A percentile compares a stretch with the other conserved stretches of the same genome.
phyloP scores from a whole-genome alignment of 2,329 filamentous ascomycete genomes.

The Fusarium begoniae region DNA sequence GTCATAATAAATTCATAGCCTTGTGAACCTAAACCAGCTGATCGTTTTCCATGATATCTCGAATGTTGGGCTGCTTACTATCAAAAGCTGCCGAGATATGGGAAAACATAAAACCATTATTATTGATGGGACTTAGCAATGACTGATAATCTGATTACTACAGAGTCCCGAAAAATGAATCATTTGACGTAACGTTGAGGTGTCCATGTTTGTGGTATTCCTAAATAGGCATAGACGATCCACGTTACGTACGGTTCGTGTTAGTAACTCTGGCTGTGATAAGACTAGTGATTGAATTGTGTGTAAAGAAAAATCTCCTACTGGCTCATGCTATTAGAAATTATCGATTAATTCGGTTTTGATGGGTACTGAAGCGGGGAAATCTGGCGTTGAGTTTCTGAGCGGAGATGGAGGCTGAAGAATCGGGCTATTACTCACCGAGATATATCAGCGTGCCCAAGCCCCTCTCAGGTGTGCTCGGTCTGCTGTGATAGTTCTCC shows the following conservation, averaged over 20 bases:
- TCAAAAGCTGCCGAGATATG: not conserved
- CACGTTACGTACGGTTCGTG: slow-evolving; percentile 14
- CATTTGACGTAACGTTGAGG: not conserved
- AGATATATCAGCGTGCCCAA: not conserved
- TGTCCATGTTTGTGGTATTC: not conserved
- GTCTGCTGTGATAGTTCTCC: rapidly evolving
- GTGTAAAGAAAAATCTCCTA: not conserved
- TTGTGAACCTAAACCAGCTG: no score
- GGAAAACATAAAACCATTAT: rapidly evolving
- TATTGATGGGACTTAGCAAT: not conserved
- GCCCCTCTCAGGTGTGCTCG: not conserved
- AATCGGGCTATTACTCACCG: not conserved
- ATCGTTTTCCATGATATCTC: no score
- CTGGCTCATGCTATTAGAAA: not conserved
- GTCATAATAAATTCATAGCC: no score
- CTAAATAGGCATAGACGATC: not conserved
- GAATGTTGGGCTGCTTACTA: not conserved
- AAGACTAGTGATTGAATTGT: slow-evolving; percentile 2
- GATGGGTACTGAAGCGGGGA: not conserved
- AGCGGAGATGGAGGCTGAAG: not conserved
- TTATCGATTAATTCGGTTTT: rapidly evolving
- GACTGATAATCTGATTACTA: slow-evolving; percentile 1
- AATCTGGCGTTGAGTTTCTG: not conserved
- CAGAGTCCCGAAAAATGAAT: no score
- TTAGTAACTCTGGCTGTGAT: slow-evolving; percentile 9